Evolutionary conservation across 257 asterid species (phyloP), one percentile per base, ranked within the genome.

Genomic region (Datura wrightii): DNA sequence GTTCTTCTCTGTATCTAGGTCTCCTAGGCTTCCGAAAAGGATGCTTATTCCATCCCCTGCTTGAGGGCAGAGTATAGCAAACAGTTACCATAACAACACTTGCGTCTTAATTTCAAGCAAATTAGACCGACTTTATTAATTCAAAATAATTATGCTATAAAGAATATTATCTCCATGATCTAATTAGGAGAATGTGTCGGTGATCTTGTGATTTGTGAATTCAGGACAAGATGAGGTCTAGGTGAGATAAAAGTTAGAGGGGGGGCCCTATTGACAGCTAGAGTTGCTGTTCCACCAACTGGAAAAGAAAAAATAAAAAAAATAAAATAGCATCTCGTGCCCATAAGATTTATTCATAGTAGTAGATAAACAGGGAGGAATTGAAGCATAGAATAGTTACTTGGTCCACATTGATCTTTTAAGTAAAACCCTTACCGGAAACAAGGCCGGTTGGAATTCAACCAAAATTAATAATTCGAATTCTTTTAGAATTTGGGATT

Each of bases 361-460:
- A 59, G 2, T 59, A 13, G 10, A 10, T 10, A 52, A 52, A 52
- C 55, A 10, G 55, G 2, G 14, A 59, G 66, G 31, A 59, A n/a
- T n/a, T 59, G 36, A 24, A 59, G 66, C 34, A 59, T 59, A 59
- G 31, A 58, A n/a, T n/a, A n/a, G 34, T n/a, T 59, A n/a, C 31
- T 59, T 59, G 66, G 66, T n/a, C 13, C 66, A n/a, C 66, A 59
- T 59, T 59, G 66, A n/a, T 59, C 36, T 59, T 59, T 59, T n/a
- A 59, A n/a, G 36, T 59, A 59, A 7, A 58, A 59, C 8, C 66
- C 36, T 59, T 16, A 19, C 31, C 18, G 19, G 55, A 14, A 11
- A 48, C 11, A 5, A 53, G 58, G 58, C 16, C 10, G 10, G 55
- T 5, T 14, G 6, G 4, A 4, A 54, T 54, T 14, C 5, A 54